phyloP scores from a whole-genome alignment of 176 grass and related monocot species.

The Oryza brachyantha region DNA sequence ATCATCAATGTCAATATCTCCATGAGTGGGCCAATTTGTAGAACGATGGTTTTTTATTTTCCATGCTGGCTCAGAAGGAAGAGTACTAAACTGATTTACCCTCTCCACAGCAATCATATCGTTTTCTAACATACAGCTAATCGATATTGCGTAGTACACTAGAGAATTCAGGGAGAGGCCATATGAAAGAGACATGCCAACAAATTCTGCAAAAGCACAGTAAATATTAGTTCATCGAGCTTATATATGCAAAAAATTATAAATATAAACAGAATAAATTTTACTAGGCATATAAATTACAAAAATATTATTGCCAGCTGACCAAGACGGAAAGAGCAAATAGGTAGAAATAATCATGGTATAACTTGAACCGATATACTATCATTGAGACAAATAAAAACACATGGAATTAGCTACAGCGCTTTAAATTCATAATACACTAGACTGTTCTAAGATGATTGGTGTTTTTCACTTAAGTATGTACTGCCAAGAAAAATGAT shows the following conservation, averaged over 20 bases:
- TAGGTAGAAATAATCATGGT: not conserved
- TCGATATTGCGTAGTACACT: constrained; percentile 71
- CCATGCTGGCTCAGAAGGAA: constrained; percentile 79
- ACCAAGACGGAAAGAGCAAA: not conserved
- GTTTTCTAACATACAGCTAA: constrained; percentile 94
- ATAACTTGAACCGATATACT: not conserved
- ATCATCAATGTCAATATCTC: constrained; percentile 65
- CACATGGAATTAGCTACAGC: not conserved
- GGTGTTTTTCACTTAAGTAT: not conserved
- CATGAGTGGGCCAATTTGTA: constrained; percentile 62
- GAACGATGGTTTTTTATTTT: constrained; percentile 52
- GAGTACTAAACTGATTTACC: constrained; percentile 87
- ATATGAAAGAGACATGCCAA: constrained; percentile 92
- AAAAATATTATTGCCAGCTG: not conserved
- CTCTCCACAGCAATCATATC: constrained; percentile 94
- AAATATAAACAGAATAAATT: not conserved
- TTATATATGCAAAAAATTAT: constrained; percentile 12
- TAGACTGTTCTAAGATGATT: not conserved
- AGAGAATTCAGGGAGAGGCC: constrained; percentile 82
- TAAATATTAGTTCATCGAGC: not conserved
- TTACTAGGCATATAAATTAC: not conserved
- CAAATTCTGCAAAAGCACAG: constrained; percentile 63
- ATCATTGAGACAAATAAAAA: not conserved
- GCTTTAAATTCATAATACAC: not conserved
- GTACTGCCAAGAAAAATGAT: not conserved